These are phyloP conservation scores for Alternaria panax DNA, from an alignment of 2,329 filamentous ascomycete genomes.

Conservation along the genomic window DNA sequence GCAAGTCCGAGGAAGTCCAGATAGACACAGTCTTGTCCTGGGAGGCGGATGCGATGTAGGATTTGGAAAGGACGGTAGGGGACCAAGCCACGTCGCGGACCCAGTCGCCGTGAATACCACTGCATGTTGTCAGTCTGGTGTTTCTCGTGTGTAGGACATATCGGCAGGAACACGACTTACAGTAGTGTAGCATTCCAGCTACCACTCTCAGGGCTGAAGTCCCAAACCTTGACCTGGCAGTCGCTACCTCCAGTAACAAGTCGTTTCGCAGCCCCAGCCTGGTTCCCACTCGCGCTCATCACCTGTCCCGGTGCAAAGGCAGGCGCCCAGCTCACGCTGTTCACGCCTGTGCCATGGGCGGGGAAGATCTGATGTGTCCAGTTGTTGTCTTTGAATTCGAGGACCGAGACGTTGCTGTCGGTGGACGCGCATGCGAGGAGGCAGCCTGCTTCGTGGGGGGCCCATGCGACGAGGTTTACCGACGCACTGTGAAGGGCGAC, in stretches of 20 bases:
- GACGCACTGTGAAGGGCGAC: conserved; percentile 93
- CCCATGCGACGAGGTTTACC: conserved; percentile 96
- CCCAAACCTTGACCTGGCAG: conserved; percentile 93
- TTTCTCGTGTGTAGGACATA: neutral
- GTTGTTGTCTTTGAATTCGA: conserved; percentile 96
- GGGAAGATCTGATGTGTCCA: conserved; percentile 90
- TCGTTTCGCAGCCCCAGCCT: conserved; percentile 67
- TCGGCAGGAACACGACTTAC: neutral
- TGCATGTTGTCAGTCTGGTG: conserved; percentile 17
- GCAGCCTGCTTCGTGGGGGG: conserved; percentile 95
- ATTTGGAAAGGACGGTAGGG: conserved; percentile 91
- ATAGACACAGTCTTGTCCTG: conserved; percentile 98
- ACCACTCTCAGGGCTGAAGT: conserved; percentile 66
- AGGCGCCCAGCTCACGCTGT: conserved; percentile 95
- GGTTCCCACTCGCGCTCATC: conserved; percentile 71
- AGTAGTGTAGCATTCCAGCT: conserved; percentile 65
- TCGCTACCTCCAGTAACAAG: conserved; percentile 97
- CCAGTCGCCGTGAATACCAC: conserved; percentile 93
- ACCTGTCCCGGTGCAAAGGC: conserved; percentile 83
- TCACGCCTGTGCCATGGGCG: conserved; percentile 92
- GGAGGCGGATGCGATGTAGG: conserved; percentile 92
- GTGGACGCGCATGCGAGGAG: conserved; percentile 93
- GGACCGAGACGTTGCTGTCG: conserved; percentile 89
- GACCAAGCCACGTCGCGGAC: conserved; percentile 98
- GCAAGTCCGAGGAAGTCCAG: conserved; percentile 72